These are phyloP conservation scores for Polytrichum commune DNA, from an alignment of 225 moss, liverwort and hornwort species.

Conservation along the genomic window DNA sequence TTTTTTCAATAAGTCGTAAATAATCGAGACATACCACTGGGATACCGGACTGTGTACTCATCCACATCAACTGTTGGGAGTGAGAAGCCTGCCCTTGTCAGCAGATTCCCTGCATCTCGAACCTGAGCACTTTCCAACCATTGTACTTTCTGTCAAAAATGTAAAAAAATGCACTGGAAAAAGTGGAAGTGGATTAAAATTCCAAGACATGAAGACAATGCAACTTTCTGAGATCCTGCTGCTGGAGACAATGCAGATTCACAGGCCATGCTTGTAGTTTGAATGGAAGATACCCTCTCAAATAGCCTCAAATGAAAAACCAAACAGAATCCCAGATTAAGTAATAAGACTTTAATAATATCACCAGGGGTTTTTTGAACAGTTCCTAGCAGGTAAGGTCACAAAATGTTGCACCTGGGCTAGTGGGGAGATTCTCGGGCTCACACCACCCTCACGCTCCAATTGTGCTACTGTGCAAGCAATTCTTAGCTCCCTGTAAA, in stretches of 20 bases:
- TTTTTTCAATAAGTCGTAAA: slow-evolving; percentile 7
- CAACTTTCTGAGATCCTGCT: too few relatives aligned
- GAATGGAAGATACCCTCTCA: too few relatives aligned
- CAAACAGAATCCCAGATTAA: too few relatives aligned
- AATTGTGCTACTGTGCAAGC: slow-evolving; percentile 92
- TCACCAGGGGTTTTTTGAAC: too few relatives aligned
- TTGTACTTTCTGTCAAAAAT: not conserved
- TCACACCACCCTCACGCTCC: slow-evolving; percentile 96
- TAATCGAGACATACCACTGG: slow-evolving; percentile 54
- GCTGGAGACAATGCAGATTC: too few relatives aligned
- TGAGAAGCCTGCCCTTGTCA: slow-evolving; percentile 90
- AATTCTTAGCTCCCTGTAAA: slow-evolving; percentile 80
- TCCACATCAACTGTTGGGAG: slow-evolving; percentile 97
- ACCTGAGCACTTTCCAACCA: slow-evolving; percentile 47
- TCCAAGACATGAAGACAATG: too few relatives aligned
- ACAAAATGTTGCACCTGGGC: slow-evolving; percentile 59
- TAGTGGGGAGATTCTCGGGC: slow-evolving; percentile 92
- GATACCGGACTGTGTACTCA: slow-evolving; percentile 84
- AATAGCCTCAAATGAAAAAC: too few relatives aligned
- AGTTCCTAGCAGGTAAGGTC: too few relatives aligned
- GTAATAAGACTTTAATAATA: too few relatives aligned
- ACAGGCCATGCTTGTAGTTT: too few relatives aligned
- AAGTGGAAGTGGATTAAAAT: too few relatives aligned
- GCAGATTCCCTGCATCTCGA: slow-evolving; percentile 92
- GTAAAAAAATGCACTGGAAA: too few relatives aligned